A percentile compares a stretch with the other conserved stretches of the same genome.
phyloP scores from a whole-genome alignment of 75 land plant genomes.

The Cupressus sempervirens region DNA sequence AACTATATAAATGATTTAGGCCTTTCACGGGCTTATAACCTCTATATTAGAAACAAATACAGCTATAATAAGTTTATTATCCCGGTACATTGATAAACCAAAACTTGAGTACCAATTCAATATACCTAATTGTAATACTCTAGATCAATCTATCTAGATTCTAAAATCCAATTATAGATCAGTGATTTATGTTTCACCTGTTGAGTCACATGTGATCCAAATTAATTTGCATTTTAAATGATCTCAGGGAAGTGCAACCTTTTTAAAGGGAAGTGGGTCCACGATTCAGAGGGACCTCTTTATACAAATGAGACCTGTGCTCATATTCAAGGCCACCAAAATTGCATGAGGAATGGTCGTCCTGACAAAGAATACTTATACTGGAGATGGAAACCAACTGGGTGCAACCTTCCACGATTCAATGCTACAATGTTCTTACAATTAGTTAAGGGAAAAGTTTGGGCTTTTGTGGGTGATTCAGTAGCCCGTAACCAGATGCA shows the following conservation, averaged over 20 bases:
- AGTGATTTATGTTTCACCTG: background rate
- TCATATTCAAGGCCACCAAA: constrained; percentile 32
- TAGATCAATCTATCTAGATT: background rate
- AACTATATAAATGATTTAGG: background rate
- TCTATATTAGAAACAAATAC: too few species aligned
- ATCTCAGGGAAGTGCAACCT: constrained; percentile 25
- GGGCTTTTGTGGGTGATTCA: constrained; percentile 52
- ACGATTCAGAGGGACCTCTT: constrained; percentile 19
- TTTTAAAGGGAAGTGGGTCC: constrained; percentile 38
- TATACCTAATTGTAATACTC: background rate
- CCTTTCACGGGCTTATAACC: too few species aligned
- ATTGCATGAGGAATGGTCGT: constrained; percentile 44
- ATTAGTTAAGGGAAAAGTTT: constrained; percentile 26
- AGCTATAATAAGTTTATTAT: too few species aligned
- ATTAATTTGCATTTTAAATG: background rate
- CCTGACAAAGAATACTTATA: constrained; percentile 32
- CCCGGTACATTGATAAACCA: too few species aligned
- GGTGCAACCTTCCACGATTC: constrained; percentile 27
- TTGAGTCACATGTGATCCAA: background rate
- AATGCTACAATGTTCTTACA: constrained; percentile 33
- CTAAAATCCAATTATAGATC: background rate
- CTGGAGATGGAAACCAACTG: constrained; percentile 53
- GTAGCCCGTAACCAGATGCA: constrained; percentile 50
- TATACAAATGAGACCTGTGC: constrained; percentile 40
- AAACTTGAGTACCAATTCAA: too few species aligned